A percentile compares a stretch with the other conserved stretches of the same genome.
Conservation (phyloP, 2,329 filamentous ascomycete genomes). For the Alternaria dauci region DNA sequence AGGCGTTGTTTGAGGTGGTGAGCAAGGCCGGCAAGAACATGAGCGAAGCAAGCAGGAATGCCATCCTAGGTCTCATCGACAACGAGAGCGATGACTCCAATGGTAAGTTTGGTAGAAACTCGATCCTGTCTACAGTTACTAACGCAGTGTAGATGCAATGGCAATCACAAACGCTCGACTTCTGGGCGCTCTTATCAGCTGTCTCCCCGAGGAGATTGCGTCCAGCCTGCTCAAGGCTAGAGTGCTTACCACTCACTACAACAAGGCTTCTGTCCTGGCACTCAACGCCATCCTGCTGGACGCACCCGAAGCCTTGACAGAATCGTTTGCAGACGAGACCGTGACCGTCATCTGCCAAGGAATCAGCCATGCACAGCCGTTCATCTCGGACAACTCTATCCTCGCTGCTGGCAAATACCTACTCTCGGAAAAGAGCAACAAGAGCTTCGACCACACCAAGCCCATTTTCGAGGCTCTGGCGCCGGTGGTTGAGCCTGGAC, state of each 20-base stretch:
- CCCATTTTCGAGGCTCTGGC: conserved; percentile 82
- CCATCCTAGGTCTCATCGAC: conserved; percentile 90
- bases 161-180: conserved; percentile 90
- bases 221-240: conserved; percentile 69
- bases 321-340: conserved; percentile 76
- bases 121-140: conserved; percentile 3
- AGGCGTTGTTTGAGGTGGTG: conserved; percentile 94
- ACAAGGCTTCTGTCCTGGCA: conserved; percentile 79
- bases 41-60: conserved; percentile 85
- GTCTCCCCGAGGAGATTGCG: conserved; percentile 77
- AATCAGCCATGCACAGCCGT: conserved; percentile 75
- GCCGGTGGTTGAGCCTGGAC: conserved; percentile 77
- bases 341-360: conserved; percentile 81
- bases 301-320: conserved; percentile 73
- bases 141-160: conserved; percentile 64
- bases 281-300: conserved; percentile 90
- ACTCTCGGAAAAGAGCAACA: conserved; percentile 69
- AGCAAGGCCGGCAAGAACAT: conserved; percentile 95
- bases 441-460: conserved; percentile 79
- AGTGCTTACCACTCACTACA: conserved; percentile 79
- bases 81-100: conserved; percentile 79
- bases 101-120: conserved; percentile 51
- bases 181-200: conserved; percentile 87
- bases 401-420: conserved; percentile 92
- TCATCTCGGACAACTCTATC: conserved; percentile 86